These are phyloP conservation scores for Cryptococcus depauperatus DNA, from an alignment of 1,284 basidiomycete species.

Conservation along the genomic window DNA sequence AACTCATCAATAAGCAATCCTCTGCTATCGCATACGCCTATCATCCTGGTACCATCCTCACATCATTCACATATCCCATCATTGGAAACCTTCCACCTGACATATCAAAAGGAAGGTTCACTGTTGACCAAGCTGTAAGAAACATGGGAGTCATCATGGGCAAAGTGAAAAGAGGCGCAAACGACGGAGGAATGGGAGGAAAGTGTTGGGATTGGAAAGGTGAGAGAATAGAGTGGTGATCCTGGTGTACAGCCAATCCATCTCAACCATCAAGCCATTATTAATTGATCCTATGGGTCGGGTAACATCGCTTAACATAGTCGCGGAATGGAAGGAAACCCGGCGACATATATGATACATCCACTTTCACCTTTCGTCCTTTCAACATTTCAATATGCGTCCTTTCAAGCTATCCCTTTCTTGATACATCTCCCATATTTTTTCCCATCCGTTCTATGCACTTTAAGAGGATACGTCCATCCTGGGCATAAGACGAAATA, in stretches of 20 bases:
- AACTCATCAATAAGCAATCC: constrained; percentile 38
- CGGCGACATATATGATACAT: no score
- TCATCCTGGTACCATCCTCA: constrained; percentile 43
- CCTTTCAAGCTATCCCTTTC: background rate
- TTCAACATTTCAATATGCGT: background rate
- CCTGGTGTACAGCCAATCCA: no score
- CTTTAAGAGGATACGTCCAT: no score
- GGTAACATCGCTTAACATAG: no score
- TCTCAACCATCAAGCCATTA: no score
- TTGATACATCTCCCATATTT: no score
- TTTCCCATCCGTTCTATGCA: no score
- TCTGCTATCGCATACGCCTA: constrained; percentile 46
- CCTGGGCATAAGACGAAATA: no score
- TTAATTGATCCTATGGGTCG: no score
- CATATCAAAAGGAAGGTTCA: constrained; percentile 50
- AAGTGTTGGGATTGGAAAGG: constrained; percentile 64
- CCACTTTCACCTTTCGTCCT: background rate
- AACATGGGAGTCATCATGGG: constrained; percentile 55
- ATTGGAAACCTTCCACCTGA: constrained; percentile 30
- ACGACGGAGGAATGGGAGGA: constrained; percentile 51
- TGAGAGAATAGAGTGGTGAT: constrained; percentile 49
- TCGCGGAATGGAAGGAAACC: no score
- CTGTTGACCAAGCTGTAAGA: constrained; percentile 55
- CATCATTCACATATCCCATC: constrained; percentile 33
- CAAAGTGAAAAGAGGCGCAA: constrained; percentile 21